phyloP scores from a whole-genome alignment of 345 rosid species.

The Alliaria petiolata region DNA sequence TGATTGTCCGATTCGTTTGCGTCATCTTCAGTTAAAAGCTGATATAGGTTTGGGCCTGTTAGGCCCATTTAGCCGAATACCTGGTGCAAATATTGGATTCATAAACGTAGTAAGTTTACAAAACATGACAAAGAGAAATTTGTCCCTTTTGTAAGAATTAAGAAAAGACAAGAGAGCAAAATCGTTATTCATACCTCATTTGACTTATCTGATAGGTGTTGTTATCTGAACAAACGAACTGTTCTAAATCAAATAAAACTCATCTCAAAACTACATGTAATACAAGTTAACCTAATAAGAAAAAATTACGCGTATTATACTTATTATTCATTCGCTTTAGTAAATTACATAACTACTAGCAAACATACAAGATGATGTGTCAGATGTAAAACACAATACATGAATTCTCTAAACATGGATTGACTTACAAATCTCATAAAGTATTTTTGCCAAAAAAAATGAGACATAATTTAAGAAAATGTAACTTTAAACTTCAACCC shows the following conservation, averaged over 20 bases:
- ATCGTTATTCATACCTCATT: background rate
- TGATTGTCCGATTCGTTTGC: too few relatives aligned
- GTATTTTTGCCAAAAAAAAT: background rate
- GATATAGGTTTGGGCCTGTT: background rate
- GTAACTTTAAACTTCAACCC: too few relatives aligned
- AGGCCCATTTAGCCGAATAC: background rate
- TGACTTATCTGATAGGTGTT: background rate
- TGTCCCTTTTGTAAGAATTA: background rate
- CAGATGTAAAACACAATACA: background rate
- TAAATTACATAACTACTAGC: background rate
- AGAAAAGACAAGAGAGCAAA: background rate
- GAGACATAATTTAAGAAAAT: too few relatives aligned
- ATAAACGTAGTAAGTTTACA: too few relatives aligned
- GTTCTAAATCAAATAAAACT: background rate
- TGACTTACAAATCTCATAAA: background rate
- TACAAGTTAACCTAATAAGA: too few relatives aligned
- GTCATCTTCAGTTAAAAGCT: too few relatives aligned
- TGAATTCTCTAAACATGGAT: background rate
- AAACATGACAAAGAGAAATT: background rate
- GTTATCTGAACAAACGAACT: background rate
- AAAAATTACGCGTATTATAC: too few relatives aligned
- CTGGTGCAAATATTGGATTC: background rate
- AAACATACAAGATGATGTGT: background rate
- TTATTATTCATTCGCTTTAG: background rate
- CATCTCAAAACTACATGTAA: background rate